phyloP scores from a whole-genome alignment of 75 land plant species.

The Pinus tabuliformis region DNA sequence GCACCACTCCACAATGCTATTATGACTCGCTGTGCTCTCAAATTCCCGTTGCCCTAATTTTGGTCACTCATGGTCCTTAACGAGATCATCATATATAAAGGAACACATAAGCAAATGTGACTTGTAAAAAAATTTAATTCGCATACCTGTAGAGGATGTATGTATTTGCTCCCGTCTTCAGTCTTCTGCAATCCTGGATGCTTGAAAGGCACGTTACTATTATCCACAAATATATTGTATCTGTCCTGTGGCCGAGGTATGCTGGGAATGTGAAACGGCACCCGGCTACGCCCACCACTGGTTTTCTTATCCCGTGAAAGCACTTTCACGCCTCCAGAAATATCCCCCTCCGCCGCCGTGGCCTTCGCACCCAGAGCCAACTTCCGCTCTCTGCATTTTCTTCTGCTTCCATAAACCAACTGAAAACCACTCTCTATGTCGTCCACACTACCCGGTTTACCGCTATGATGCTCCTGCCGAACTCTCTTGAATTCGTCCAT shows the following conservation, averaged over 20 bases:
- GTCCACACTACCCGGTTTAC: background rate
- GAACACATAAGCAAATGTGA: background rate
- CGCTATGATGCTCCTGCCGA: slow-evolving; percentile 20
- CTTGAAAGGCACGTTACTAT: slow-evolving; percentile 81
- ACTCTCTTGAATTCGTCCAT: slow-evolving; percentile 52
- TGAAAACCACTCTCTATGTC: slow-evolving; percentile 48
- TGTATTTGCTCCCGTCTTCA: slow-evolving; percentile 38
- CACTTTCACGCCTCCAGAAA: slow-evolving; percentile 31
- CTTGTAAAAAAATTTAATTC: background rate
- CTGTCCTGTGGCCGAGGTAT: slow-evolving; percentile 85
- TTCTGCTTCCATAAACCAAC: slow-evolving; percentile 54
- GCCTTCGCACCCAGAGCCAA: slow-evolving; percentile 1
- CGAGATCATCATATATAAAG: too few species aligned
- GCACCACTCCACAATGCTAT: too few species aligned
- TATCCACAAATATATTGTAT: slow-evolving; percentile 72
- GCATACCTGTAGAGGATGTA: slow-evolving; percentile 50
- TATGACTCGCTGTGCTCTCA: too few species aligned
- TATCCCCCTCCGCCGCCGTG: background rate
- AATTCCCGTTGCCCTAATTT: too few species aligned
- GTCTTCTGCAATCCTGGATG: slow-evolving; percentile 75
- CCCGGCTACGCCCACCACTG: slow-evolving; percentile 30
- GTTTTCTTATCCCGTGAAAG: slow-evolving; percentile 36
- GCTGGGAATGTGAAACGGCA: slow-evolving; percentile 87
- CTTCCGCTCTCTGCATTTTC: slow-evolving; percentile 15
- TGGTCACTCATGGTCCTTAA: too few species aligned